Evolutionary conservation across 2,329 filamentous ascomycete genomes (phyloP), one percentile per base, ranked within the genome.

Genomic region (Bipolaris cookei): DNA sequence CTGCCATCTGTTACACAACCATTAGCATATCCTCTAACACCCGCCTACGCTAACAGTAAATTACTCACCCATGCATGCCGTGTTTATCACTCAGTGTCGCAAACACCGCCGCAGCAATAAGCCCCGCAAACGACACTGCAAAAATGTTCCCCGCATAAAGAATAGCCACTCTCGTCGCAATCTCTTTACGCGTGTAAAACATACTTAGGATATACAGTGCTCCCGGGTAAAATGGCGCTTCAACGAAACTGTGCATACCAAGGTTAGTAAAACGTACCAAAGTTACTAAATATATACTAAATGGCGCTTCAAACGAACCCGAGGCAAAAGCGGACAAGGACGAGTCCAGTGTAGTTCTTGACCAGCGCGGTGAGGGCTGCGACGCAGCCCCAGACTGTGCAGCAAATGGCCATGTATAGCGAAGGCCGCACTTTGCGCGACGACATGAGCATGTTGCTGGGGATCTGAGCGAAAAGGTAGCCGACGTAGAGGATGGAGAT

Each of bases 151-250:
- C 77, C 14, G 69, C 72, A 55, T 78, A 74, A 34, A 78, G 56
- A 16, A 75, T 64, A 1, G 74, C 65, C 23, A 71, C 67, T 11
- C 73, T 58, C 3, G 67, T 63, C 0, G 71, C 69, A 42, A 75
- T 62, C 44, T 77, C 75, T 41, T 82, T 81, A 46, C 85, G 81
- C 1, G 86, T 88, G 69, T 89, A 89, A 81, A 86, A 89, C 59
- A 86, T 83, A 0, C 83, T 85, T 35, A 88, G 77, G 42, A 87
- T 83, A 46, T 87, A 80, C 13, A 88, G 77, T 0, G 84, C 84
- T 37, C 86, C 86, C 0, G 86, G 86, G 35, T 88, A 79, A 67
- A 87, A 88, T 1, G 73, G 75, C 3, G 70, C 70, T 54, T 74
- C 69, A 5, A 63, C 62, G 16, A 74, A n/a, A n/a, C n/a, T n/a